Conservation (phyloP, 192 early-diverging fungal genomes). For the Umbelopsis ramanniana region DNA sequence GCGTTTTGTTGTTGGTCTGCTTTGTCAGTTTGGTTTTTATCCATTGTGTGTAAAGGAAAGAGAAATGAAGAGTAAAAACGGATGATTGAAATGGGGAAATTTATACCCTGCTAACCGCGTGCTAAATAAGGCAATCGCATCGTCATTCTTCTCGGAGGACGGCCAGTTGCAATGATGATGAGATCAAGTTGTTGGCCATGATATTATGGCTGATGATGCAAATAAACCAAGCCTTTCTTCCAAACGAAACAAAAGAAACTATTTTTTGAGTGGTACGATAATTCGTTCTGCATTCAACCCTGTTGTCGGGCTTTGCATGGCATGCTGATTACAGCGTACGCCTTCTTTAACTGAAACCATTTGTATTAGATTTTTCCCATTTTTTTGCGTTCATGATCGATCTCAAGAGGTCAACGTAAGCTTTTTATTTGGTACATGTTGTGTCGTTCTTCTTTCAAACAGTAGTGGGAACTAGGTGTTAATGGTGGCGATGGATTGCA, state of each 20-base stretch:
- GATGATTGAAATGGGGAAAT: constrained; percentile 33
- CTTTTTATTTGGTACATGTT: too few relatives aligned
- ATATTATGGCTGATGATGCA: too few relatives aligned
- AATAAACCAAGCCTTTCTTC: too few relatives aligned
- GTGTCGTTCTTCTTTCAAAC: too few relatives aligned
- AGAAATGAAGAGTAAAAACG: constrained; percentile 25
- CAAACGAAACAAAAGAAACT: too few relatives aligned
- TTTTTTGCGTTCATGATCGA: not conserved
- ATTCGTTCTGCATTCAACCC: too few relatives aligned
- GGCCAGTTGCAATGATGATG: not conserved
- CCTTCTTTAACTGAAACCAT: not conserved
- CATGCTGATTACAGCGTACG: not conserved
- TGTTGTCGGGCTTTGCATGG: too few relatives aligned
- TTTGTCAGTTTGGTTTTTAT: constrained; percentile 11
- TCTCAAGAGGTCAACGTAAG: too few relatives aligned
- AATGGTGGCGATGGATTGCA: too few relatives aligned
- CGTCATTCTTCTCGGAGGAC: not conserved
- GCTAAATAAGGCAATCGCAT: not conserved
- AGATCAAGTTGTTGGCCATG: too few relatives aligned
- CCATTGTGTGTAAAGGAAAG: not conserved
- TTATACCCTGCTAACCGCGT: not conserved
- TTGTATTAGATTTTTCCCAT: not conserved
- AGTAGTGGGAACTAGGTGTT: too few relatives aligned
- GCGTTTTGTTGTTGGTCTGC: constrained; percentile 4
- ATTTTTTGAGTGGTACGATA: too few relatives aligned